Evolutionary conservation across 2,329 filamentous ascomycete genomes (phyloP), one percentile per base, ranked within the genome.

Genomic region (Aaosphaeria arxii): DNA sequence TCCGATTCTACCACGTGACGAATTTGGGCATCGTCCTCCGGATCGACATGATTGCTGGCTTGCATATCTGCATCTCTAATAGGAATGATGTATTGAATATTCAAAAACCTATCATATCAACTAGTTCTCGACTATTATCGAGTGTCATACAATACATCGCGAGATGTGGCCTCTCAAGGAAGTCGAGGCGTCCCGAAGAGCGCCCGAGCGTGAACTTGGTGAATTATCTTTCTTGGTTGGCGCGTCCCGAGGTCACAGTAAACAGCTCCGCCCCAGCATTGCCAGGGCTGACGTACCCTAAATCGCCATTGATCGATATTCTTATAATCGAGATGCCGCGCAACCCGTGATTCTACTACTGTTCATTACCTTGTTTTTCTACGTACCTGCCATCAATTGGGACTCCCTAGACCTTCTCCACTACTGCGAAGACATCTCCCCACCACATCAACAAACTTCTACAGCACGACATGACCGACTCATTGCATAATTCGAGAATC

Each of bases 401-500:
- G 33, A 36, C 33, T n/a, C 33, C 33, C n/a, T 36, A 9, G 9
- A 36, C 9, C n/a, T n/a, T 36, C 33, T n/a, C 7, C 33, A n/a
- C 33, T 9, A 36, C 33, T n/a, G 17, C 33, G n/a, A 36, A 36
- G 33, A 36, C 33, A 36, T n/a, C n/a, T n/a, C 33, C 7, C 33
- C 33, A 36, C 11, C 9, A 40, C 39, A 9, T 40, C 39, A 40
- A 40, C 39, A 40, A 40, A 9, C 39, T 11, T 40, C 39, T 50
- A 48, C 49, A 46, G 45, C 46, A 42, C 17, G 54, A 51, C 43
- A 70, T 70, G 67, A 40, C 39, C 11, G 63, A 64, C 5, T 82
- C 81, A 46, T 75, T 83, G 66, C 79, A 85, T 63, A 73, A 84
- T 43, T 82, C 80, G 4, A 77, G 80, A 54, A 72, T 87, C 52